These are phyloP conservation scores for Phytomonas sp. DNA, from an alignment of 208 protist species.

Conservation along the genomic window DNA sequence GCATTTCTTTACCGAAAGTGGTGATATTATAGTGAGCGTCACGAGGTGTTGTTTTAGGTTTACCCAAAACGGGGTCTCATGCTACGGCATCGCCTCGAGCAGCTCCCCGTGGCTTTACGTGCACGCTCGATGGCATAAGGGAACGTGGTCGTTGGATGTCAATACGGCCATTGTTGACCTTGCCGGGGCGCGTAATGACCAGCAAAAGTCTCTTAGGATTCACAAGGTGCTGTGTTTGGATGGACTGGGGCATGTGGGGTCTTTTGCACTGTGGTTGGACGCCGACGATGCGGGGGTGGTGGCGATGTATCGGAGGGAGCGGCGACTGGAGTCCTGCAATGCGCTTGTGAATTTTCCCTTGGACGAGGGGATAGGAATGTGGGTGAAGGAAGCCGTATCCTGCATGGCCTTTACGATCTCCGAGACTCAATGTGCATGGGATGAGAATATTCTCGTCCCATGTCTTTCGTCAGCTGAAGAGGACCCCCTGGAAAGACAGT, in stretches of 20 bases:
- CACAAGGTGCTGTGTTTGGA: slow-evolving; percentile 32
- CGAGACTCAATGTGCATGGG: slow-evolving; percentile 46
- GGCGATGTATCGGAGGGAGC: slow-evolving; percentile 17
- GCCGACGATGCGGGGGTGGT: slow-evolving; percentile 20
- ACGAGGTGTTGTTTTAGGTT: slow-evolving; percentile 23
- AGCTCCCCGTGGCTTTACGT: slow-evolving; percentile 54
- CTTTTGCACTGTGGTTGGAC: slow-evolving; percentile 43
- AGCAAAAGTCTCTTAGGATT: slow-evolving; percentile 38
- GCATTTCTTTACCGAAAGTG: slow-evolving; percentile 29
- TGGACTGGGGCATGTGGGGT: slow-evolving; percentile 59
- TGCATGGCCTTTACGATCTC: slow-evolving; percentile 30
- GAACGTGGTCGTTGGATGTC: slow-evolving; percentile 55
- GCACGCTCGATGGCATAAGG: slow-evolving; percentile 50
- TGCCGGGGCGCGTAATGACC: slow-evolving; percentile 36
- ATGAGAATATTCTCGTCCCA: slow-evolving; percentile 33
- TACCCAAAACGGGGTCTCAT: slow-evolving; percentile 30
- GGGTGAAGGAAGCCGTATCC: slow-evolving; percentile 71
- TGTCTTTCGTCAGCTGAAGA: slow-evolving; percentile 4
- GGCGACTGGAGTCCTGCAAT: slow-evolving; percentile 10
- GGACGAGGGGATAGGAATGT: slow-evolving; percentile 78
- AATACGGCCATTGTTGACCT: slow-evolving; percentile 50
- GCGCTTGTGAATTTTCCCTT: slow-evolving; percentile 61
- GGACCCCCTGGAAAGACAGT: not conserved
- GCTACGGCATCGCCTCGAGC: slow-evolving; percentile 40
- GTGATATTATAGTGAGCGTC: slow-evolving; percentile 27